These are phyloP conservation scores for Dryas octopetala DNA, from an alignment of 306 rosid genomes.

Conservation along the genomic window DNA sequence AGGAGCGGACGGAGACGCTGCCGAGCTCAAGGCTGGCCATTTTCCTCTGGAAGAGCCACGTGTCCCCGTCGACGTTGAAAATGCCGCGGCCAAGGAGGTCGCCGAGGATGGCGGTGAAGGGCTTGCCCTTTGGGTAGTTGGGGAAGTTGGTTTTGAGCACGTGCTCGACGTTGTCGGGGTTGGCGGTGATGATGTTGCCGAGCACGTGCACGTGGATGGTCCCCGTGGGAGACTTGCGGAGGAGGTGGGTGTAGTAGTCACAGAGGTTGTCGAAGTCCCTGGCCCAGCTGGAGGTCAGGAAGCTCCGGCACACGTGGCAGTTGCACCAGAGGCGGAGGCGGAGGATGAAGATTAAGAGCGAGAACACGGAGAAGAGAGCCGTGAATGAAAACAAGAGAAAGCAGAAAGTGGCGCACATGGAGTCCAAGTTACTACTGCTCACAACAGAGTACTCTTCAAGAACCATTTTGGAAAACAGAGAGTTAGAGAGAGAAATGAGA, in stretches of 20 bases:
- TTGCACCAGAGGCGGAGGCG: conserved; percentile 78
- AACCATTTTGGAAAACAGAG: not conserved
- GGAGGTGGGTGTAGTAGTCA: conserved; percentile 85
- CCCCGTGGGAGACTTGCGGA: conserved; percentile 45
- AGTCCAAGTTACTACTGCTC: conserved; percentile 1
- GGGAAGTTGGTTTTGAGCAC: conserved; percentile 68
- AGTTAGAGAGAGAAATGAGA: not conserved
- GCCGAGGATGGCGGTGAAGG: conserved; percentile 69
- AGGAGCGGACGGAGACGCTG: conserved; percentile 53
- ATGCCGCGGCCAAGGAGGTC: conserved; percentile 84
- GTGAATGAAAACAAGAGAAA: conserved; percentile 71
- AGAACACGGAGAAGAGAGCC: conserved; percentile 44
- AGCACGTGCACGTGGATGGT: conserved; percentile 69
- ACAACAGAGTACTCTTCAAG: too few species aligned
- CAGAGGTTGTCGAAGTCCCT: conserved; percentile 43
- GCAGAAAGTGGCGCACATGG: conserved; percentile 38
- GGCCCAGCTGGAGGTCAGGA: conserved; percentile 47
- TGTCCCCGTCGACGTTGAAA: conserved; percentile 75
- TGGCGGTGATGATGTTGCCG: conserved; percentile 60
- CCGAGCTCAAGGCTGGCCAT: conserved; percentile 82
- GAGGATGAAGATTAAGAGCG: conserved; percentile 48
- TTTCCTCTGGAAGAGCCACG: conserved; percentile 78
- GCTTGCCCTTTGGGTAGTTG: conserved; percentile 81
- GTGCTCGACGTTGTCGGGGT: conserved; percentile 70
- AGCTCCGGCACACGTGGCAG: conserved; percentile 54